phyloP scores from a whole-genome alignment of 495 filamentous ascomycete genomes.

The Antarctomyces pellizariae region DNA sequence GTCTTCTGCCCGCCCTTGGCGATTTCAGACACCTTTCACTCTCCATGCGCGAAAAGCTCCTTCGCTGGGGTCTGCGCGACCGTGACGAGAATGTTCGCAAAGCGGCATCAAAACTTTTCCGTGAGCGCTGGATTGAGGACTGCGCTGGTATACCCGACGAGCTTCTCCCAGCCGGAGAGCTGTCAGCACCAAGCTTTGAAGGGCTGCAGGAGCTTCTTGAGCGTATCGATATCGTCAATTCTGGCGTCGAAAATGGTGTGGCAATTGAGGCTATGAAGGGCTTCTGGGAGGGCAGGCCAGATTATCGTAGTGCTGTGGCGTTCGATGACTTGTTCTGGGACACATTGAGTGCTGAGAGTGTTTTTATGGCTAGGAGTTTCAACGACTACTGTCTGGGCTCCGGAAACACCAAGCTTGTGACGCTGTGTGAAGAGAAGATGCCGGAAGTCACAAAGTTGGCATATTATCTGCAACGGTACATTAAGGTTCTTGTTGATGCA shows the following conservation, averaged over 20 bases:
- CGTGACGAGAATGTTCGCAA: slow-evolving; percentile 87
- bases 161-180: slow-evolving; percentile 12
- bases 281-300: slow-evolving; percentile 86
- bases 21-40: slow-evolving; percentile 92
- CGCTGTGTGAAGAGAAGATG: slow-evolving; percentile 69
- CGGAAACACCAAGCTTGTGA: slow-evolving; percentile 44
- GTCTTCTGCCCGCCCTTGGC: slow-evolving; percentile 67
- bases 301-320: slow-evolving; percentile 59
- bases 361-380: slow-evolving; percentile 73
- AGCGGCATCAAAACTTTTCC: slow-evolving; percentile 73
- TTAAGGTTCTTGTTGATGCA: slow-evolving; percentile 48
- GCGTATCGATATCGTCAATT: slow-evolving; percentile 78
- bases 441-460: slow-evolving; percentile 83
- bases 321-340: slow-evolving; percentile 85
- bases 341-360: slow-evolving; percentile 56
- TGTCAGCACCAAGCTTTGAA: slow-evolving; percentile 36
- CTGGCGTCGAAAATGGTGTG: slow-evolving; percentile 72
- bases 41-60: slow-evolving; percentile 86
- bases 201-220: slow-evolving; percentile 77
- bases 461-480: slow-evolving; percentile 55
- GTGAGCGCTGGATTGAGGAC: slow-evolving; percentile 89
- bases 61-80: slow-evolving; percentile 87
- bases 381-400: slow-evolving; percentile 70
- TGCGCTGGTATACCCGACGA: slow-evolving; percentile 41
- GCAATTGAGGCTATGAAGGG: slow-evolving; percentile 79